Evolutionary conservation across 768 basidiomycete species (phyloP).

Genomic region (Clavulina sp.): DNA sequence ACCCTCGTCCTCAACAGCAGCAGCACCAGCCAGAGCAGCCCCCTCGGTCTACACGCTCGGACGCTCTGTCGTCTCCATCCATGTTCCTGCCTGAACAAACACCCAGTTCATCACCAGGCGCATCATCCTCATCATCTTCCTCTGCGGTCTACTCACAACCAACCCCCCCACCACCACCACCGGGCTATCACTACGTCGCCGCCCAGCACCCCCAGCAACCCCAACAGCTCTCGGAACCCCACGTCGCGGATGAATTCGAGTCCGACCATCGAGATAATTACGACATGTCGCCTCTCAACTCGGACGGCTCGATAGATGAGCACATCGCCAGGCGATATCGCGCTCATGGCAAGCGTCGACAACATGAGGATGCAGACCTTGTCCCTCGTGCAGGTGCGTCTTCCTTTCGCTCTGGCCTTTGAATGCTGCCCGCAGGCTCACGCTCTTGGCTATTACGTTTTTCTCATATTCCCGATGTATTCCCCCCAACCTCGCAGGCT

Average conservation of each 20-base stretch:
- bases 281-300: no score
- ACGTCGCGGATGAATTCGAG: background rate
- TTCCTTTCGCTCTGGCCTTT: background rate
- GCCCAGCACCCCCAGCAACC: background rate
- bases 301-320: no score
- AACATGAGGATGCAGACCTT: background rate
- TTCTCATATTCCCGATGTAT: background rate
- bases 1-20: no score
- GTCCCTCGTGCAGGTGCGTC: no score
- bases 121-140: background rate
- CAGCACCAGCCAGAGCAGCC: no score
- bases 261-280: no score
- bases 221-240: background rate
- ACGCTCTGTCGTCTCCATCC: background rate
- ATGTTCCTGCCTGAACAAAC: background rate
- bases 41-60: background rate
- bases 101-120: background rate
- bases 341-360: background rate
- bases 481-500: conserved; percentile 7
- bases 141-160: conserved; percentile 1
- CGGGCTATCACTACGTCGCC: background rate
- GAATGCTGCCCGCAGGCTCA: background rate
- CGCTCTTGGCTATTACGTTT: background rate
- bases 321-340: background rate
- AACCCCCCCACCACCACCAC: background rate